Percentiles rank a stretch among this genome's conserved stretches.
Conservation (phyloP, 495 filamentous ascomycete genomes). For the Daldinia grandis region DNA sequence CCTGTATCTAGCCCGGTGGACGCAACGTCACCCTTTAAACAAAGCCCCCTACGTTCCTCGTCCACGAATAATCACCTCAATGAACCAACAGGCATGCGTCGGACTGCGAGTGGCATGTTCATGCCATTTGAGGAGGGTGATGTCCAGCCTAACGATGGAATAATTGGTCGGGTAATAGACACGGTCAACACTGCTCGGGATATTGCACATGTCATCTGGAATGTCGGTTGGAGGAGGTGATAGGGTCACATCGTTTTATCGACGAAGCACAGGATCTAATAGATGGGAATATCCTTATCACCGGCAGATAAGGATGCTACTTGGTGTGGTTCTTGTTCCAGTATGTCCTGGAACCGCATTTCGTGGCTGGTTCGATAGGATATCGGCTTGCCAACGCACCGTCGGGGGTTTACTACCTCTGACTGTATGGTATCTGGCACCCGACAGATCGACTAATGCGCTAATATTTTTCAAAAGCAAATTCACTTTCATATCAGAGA, state of each 20-base stretch:
- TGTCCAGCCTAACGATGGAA: constrained; percentile 58
- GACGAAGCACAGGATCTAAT: background rate
- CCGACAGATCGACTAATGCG: constrained; percentile 11
- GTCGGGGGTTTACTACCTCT: background rate
- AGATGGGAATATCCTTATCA: constrained; percentile 1
- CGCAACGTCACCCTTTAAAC: constrained; percentile 22
- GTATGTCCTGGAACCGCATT: background rate
- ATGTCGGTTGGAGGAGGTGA: constrained; percentile 91
- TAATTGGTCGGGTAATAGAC: constrained; percentile 87
- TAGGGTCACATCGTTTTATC: background rate
- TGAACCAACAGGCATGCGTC: constrained; percentile 66
- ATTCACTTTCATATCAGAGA: constrained; percentile 21
- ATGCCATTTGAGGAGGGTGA: constrained; percentile 83
- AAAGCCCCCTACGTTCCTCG: constrained; percentile 48
- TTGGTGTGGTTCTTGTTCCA: background rate
- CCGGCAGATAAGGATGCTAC: background rate
- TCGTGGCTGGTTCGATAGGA: background rate
- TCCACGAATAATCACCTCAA: constrained; percentile 48
- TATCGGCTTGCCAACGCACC: constrained; percentile 8
- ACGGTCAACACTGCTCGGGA: constrained; percentile 96
- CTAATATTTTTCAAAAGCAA: constrained; percentile 16
- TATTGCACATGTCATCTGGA: constrained; percentile 97
- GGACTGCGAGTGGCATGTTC: constrained; percentile 84
- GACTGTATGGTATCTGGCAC: constrained; percentile 16
- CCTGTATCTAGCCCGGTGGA: constrained; percentile 43